Evolutionary conservation across 345 rosid genomes (phyloP), one percentile per base, ranked within the genome.

Genomic region (Populus ilicifolia): DNA sequence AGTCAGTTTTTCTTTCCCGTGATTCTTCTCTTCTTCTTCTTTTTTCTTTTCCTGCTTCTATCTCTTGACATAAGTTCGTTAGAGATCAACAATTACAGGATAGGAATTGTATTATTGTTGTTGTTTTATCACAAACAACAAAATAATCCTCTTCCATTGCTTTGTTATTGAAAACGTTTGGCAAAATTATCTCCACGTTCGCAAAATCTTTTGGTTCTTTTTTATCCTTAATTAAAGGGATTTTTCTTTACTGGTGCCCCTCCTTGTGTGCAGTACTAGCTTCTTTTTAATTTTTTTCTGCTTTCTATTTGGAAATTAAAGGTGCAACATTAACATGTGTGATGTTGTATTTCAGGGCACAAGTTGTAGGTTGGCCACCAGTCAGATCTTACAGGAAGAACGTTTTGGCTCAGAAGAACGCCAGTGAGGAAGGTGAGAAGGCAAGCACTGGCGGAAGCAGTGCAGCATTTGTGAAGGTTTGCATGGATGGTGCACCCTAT

Each of bases 331-430:
- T 39, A 29, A 74, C 18, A 70, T 2, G 68, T 63, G 20, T 63
- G 43, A 18, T 62, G 8, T 16, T 67, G 54, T 69, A 38, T 35
- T 73, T 69, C 81, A 94, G 97, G 87, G 88, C 92, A 21, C 97
- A 94, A 81, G 95, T 94, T 21, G 94, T 94, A 75, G 98, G 98
- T 52, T 94, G 98, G 98, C 98, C 98, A 71, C 97, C 98, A 13
- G 97, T 94, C 81, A 80, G 98, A 77, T 88, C 92, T 35, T 94
- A 89, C 85, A 80, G 98, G 84, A 94, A 90, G 93, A 94, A 94
- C 87, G 75, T 90, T 16, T 89, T 94, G 94, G 87, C 91, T 48
- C 89, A 94, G 76, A 90, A 89, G 83, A 87, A 64, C 71, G 83
- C 75, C 50, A 66, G 54, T 0, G 83, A 86, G 76, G 83, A 82